Conservation (phyloP, 805 yeast genomes). For the Zygotorulaspora florentina region DNA sequence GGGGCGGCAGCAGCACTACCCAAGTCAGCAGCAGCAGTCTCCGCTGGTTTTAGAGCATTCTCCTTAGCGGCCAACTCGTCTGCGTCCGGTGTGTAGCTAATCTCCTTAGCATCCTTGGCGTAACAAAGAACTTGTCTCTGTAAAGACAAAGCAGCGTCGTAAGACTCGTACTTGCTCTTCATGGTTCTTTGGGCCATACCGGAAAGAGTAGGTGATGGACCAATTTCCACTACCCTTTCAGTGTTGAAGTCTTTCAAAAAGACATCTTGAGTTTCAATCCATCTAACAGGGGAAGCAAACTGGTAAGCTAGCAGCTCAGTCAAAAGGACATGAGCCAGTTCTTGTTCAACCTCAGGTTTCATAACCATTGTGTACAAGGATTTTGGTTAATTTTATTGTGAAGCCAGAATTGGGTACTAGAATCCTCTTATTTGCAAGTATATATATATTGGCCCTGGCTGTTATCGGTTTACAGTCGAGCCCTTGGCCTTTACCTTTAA, state of each 20-base stretch:
- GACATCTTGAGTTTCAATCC: constrained; percentile 99
- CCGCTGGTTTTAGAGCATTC: constrained; percentile 27
- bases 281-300: constrained; percentile 98
- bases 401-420: neutral
- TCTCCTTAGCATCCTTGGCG: constrained; percentile 93
- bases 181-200: constrained; percentile 98
- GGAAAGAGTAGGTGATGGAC: constrained; percentile 97
- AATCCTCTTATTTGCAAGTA: neutral
- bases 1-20: constrained; percentile 52
- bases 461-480: neutral
- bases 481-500: neutral
- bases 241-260: constrained; percentile 90
- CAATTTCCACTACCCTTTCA: constrained; percentile 96
- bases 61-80: constrained; percentile 37
- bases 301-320: constrained; percentile 97
- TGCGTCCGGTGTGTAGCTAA: constrained; percentile 88
- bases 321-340: constrained; percentile 87
- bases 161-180: constrained; percentile 88
- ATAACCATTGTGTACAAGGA: constrained; percentile 23
- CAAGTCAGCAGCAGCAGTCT: constrained; percentile 35
- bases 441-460: neutral
- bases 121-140: constrained; percentile 94
- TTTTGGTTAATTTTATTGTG: neutral
- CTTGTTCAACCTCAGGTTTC: constrained; percentile 94
- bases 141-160: constrained; percentile 85